Percentiles rank a stretch among this genome's conserved stretches.
Evolutionary conservation across 169 alveolate genomes (phyloP).

Genomic region (Plasmodium fragile): DNA sequence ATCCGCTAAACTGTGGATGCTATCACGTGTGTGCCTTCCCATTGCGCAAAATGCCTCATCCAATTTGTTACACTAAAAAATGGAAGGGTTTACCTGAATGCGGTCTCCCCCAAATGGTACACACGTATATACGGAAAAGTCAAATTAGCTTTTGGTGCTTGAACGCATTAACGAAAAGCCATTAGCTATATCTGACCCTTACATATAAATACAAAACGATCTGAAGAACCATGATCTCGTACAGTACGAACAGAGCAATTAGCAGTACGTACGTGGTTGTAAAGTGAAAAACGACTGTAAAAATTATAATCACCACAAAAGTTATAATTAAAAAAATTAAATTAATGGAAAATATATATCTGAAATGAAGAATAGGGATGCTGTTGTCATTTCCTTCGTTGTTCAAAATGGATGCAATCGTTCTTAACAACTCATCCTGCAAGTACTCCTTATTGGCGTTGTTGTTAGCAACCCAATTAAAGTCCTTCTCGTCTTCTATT

Average conservation of each 20-base stretch:
- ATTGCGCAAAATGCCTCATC: not conserved
- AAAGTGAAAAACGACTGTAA: conserved; percentile 37
- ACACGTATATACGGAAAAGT: not conserved
- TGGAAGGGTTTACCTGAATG: not conserved
- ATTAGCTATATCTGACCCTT: conserved; percentile 23
- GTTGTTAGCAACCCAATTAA: conserved; percentile 29
- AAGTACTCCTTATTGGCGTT: conserved; percentile 53
- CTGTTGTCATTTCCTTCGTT: conserved; percentile 31
- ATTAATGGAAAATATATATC: conserved; percentile 58
- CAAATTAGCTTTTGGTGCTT: not conserved
- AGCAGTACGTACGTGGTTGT: conserved; percentile 42
- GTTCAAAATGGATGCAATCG: conserved; percentile 43
- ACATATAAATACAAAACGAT: conserved; percentile 50
- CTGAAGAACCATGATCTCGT: conserved; percentile 60
- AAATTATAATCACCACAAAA: conserved; percentile 9
- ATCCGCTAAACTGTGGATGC: not conserved
- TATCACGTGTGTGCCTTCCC: not conserved
- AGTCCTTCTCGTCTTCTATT: conserved; percentile 67
- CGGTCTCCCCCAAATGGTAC: not conserved
- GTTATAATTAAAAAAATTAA: conserved; percentile 36
- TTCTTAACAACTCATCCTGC: conserved; percentile 71
- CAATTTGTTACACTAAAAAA: not conserved
- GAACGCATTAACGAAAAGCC: not conserved
- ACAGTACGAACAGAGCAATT: conserved; percentile 26
- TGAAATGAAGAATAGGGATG: conserved; percentile 22